These are phyloP conservation scores for Dendrobium catenatum DNA, from an alignment of 106 monocot species.

Conservation along the genomic window DNA sequence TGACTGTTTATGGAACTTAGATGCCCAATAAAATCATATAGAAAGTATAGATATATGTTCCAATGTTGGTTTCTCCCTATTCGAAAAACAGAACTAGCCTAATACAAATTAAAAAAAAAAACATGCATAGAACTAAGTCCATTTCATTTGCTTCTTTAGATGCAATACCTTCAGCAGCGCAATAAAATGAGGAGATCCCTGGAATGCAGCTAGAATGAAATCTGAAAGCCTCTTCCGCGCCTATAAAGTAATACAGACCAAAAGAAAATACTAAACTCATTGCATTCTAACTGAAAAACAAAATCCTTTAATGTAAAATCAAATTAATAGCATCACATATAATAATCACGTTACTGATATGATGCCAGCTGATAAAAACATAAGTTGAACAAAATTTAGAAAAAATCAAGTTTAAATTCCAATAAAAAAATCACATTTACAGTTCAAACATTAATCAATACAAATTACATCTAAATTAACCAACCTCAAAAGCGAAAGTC, in stretches of 20 bases:
- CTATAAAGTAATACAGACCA: constrained; percentile 21
- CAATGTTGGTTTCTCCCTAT: neutral
- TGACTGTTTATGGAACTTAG: neutral
- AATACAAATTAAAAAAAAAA: neutral
- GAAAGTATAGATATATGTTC: neutral
- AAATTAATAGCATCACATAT: neutral
- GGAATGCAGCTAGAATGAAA: constrained; percentile 82
- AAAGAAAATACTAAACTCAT: neutral
- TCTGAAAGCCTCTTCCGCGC: constrained; percentile 65
- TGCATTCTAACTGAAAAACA: neutral
- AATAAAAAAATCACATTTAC: neutral
- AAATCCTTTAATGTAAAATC: neutral
- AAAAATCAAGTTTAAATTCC: neutral
- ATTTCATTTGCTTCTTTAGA: neutral
- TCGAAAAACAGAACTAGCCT: neutral
- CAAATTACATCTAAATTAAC: constrained; percentile 6
- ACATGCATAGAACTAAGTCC: neutral
- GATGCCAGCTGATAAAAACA: neutral
- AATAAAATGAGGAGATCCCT: constrained; percentile 70
- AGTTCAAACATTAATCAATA: neutral
- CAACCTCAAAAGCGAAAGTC: constrained; percentile 72
- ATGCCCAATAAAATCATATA: neutral
- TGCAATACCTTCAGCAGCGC: constrained; percentile 73
- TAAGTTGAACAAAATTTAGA: neutral
- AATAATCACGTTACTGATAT: no score